These are phyloP conservation scores for Chloropicon primus DNA, from an alignment of 139 green algal species.

Conservation along the genomic window DNA sequence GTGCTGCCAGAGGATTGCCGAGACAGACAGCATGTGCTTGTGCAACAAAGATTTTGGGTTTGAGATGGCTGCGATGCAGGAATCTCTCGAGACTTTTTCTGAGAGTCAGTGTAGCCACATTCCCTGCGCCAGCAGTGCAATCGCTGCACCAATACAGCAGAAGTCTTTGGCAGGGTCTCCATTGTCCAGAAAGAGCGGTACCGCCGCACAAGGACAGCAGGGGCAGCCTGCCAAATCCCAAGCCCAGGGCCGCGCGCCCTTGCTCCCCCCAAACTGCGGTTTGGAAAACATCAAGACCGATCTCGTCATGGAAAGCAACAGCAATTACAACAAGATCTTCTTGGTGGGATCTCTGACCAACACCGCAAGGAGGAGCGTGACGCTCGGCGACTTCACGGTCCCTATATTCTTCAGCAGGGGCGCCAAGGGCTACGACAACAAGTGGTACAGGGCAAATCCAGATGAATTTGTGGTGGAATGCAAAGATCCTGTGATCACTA, in stretches of 20 bases:
- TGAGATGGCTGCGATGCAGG: background rate
- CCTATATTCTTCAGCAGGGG: background rate
- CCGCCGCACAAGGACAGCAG: background rate
- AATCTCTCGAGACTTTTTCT: background rate
- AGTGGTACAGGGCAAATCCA: background rate
- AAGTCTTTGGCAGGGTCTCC: no score
- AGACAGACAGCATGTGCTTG: background rate
- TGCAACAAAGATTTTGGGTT: background rate
- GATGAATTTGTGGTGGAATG: background rate
- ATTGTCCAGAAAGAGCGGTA: no score
- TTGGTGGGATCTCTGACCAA: background rate
- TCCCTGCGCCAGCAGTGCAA: background rate
- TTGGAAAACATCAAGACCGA: background rate
- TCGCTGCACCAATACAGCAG: no score
- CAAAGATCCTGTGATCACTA: background rate
- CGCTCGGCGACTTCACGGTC: background rate
- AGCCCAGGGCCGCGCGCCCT: background rate
- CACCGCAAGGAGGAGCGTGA: background rate
- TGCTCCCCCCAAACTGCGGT: no score
- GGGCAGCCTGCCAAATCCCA: background rate
- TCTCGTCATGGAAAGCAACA: background rate
- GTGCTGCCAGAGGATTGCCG: background rate
- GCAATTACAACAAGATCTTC: background rate
- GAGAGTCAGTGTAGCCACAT: background rate
- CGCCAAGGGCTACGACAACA: background rate